Conservation (phyloP, 768 basidiomycete genomes). For the Rossbeevera mucosa region DNA sequence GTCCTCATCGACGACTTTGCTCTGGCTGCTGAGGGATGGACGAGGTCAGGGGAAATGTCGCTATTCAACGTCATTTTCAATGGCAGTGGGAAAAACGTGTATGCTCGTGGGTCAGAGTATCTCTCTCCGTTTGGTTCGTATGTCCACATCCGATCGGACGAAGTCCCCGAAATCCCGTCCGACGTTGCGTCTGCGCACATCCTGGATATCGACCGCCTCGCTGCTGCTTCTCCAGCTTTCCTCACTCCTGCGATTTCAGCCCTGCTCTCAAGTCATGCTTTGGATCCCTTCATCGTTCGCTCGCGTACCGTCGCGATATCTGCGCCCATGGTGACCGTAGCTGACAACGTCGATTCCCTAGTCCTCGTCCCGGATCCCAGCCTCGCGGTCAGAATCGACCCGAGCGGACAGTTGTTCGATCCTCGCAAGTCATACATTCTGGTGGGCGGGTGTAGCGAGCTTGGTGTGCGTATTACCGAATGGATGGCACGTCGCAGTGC, state of each 20-base stretch:
- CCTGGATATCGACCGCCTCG: constrained; percentile 22
- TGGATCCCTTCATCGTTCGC: constrained; percentile 9
- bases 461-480: constrained; percentile 25
- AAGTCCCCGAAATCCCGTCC: constrained; percentile 14
- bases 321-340: background rate
- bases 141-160: constrained; percentile 20
- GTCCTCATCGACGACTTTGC: constrained; percentile 11
- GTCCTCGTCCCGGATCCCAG: constrained; percentile 16
- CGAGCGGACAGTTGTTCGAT: constrained; percentile 27
- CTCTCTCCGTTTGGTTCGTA: constrained; percentile 26
- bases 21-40: constrained; percentile 9
- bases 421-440: constrained; percentile 25
- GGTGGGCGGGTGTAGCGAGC: constrained; percentile 20
- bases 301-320: constrained; percentile 12
- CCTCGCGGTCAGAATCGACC: constrained; percentile 19
- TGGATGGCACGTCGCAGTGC: constrained; percentile 35
- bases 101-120: constrained; percentile 14
- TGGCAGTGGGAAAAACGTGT: constrained; percentile 10
- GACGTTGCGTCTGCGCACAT: constrained; percentile 15
- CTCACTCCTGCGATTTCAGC: constrained; percentile 17
- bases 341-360: constrained; percentile 8
- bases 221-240: constrained; percentile 15
- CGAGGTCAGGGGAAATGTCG: constrained; percentile 9
- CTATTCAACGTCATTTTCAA: constrained; percentile 27
- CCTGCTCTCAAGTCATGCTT: constrained; percentile 17